Evolutionary conservation across 768 basidiomycete genomes (phyloP).

Genomic region (Roridomyces roridus): DNA sequence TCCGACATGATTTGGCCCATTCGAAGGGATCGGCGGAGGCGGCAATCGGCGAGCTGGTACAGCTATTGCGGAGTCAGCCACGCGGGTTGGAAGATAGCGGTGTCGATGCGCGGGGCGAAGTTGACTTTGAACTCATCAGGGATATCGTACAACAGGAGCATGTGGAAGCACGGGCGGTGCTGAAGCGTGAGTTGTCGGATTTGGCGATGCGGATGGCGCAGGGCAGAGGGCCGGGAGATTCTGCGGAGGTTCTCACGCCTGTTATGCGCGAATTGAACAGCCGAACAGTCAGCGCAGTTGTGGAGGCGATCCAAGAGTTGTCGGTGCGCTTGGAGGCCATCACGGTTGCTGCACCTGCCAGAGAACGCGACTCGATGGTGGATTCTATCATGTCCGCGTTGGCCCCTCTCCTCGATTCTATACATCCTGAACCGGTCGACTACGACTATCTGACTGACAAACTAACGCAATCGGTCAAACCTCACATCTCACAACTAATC

Average conservation of each 20-base stretch:
- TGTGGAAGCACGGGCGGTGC: constrained; percentile 56
- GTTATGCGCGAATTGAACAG: constrained; percentile 65
- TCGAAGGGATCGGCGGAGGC: constrained; percentile 52
- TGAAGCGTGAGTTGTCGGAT: constrained; percentile 67
- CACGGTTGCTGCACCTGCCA: constrained; percentile 48
- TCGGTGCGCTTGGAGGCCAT: constrained; percentile 64
- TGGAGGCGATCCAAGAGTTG: constrained; percentile 62
- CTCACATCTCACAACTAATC: constrained; percentile 87
- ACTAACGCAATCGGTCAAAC: constrained; percentile 86
- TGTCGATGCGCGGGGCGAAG: constrained; percentile 75
- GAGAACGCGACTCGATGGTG: constrained; percentile 65
- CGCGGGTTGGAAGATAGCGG: constrained; percentile 65
- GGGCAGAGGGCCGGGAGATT: constrained; percentile 26
- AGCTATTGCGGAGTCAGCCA: constrained; percentile 71
- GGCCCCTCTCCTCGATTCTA: constrained; percentile 62
- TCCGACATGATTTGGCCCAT: constrained; percentile 46
- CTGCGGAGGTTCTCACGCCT: constrained; percentile 42
- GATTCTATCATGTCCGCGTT: constrained; percentile 65
- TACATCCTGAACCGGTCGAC: constrained; percentile 74
- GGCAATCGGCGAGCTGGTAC: constrained; percentile 69
- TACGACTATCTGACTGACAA: constrained; percentile 78
- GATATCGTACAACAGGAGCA: constrained; percentile 73
- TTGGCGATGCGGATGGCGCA: constrained; percentile 50
- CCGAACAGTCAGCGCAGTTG: constrained; percentile 63
- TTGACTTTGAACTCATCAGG: constrained; percentile 80